These are phyloP conservation scores for Eustoma russellianum DNA, from an alignment of 257 asterid species.

Conservation along the genomic window DNA sequence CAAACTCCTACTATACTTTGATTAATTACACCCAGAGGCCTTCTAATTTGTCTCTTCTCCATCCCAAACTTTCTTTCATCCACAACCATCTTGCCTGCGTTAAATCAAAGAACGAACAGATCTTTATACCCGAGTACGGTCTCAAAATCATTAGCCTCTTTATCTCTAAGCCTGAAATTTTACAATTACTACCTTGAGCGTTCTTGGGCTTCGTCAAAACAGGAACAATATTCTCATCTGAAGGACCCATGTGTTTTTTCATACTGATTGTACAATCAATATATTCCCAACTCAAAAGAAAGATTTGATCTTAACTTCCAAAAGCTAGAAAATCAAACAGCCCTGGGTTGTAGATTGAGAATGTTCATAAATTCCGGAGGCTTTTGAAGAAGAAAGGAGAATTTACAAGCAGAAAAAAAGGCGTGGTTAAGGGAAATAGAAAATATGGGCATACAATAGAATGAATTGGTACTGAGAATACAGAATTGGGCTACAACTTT, in stretches of 20 bases:
- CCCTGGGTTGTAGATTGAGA: constrained; percentile 5
- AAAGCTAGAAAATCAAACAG: constrained; percentile 9
- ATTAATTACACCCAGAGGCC: constrained; percentile 52
- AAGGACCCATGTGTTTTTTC: constrained; percentile 32
- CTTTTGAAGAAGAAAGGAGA: background rate
- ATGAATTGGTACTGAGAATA: background rate
- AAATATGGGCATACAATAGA: constrained; percentile 38
- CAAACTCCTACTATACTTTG: constrained; percentile 39
- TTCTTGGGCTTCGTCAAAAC: constrained; percentile 28
- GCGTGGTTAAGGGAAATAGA: constrained; percentile 5
- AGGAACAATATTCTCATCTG: constrained; percentile 40
- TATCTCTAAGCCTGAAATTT: background rate
- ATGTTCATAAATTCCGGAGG: constrained; percentile 4
- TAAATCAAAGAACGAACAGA: background rate
- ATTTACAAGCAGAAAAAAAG: background rate
- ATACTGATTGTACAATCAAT: constrained; percentile 8
- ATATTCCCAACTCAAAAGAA: background rate
- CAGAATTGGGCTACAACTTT: constrained; percentile 8
- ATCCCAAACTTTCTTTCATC: constrained; percentile 53
- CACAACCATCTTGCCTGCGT: constrained; percentile 37
- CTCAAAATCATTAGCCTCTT: constrained; percentile 1
- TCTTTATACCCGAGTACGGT: background rate
- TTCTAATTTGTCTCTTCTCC: constrained; percentile 48
- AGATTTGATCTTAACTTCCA: constrained; percentile 5
- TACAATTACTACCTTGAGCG: constrained; percentile 39